Percentiles rank a stretch among this genome's conserved stretches.
These are phyloP conservation scores for Teratosphaeria gauchensis DNA, from an alignment of 2,329 filamentous ascomycete species.

Conservation along the genomic window DNA sequence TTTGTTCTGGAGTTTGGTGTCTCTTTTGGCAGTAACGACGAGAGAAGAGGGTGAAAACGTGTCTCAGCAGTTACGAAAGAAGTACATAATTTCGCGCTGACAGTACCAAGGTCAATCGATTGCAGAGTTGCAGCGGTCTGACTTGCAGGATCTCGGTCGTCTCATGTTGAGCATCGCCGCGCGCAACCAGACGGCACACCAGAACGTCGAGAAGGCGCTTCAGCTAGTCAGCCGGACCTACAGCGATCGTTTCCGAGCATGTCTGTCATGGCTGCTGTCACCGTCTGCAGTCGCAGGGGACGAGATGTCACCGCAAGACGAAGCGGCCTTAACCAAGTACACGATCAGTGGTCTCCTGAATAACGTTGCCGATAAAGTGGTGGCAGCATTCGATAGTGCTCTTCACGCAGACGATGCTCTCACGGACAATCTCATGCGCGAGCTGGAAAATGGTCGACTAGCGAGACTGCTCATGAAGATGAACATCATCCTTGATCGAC, in stretches of 20 bases:
- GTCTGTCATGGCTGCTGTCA: slow-evolving; percentile 70
- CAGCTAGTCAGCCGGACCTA: slow-evolving; percentile 71
- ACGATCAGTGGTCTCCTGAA: slow-evolving; percentile 70
- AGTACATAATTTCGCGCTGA: background rate
- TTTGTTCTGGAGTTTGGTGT: too few relatives aligned
- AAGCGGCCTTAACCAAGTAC: slow-evolving; percentile 40
- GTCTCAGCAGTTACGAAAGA: too few relatives aligned
- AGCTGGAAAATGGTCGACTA: slow-evolving; percentile 82
- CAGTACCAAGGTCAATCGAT: slow-evolving; percentile 46
- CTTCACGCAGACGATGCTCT: slow-evolving; percentile 73
- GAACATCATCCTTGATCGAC: slow-evolving; percentile 79
- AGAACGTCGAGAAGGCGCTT: slow-evolving; percentile 58
- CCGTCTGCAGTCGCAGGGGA: slow-evolving; percentile 35
- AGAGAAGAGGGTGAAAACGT: too few relatives aligned
- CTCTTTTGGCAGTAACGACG: too few relatives aligned
- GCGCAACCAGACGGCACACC: slow-evolving; percentile 38
- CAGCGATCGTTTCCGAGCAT: slow-evolving; percentile 67
- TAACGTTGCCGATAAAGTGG: slow-evolving; percentile 68
- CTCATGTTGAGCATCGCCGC: slow-evolving; percentile 72
- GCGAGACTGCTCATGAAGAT: slow-evolving; percentile 76
- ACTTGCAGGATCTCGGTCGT: slow-evolving; percentile 74
- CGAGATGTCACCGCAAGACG: background rate
- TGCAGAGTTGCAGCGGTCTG: slow-evolving; percentile 74
- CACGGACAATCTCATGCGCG: slow-evolving; percentile 60
- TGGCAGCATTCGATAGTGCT: slow-evolving; percentile 64